phyloP scores from a whole-genome alignment of 2,329 filamentous ascomycete genomes.

The Dothideomycetidae sp. region DNA sequence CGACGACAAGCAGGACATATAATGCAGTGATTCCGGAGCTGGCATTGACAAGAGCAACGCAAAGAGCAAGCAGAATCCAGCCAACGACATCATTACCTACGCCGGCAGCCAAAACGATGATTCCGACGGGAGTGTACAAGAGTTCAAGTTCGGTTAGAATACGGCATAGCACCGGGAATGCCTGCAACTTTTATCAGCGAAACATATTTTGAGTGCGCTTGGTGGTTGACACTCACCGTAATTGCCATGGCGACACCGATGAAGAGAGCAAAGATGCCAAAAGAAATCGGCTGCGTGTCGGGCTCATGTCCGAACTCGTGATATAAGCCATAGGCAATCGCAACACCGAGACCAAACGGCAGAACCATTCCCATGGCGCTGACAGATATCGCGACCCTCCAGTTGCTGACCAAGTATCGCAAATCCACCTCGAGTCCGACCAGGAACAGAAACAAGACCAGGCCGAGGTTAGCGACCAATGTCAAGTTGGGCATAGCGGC shows the following conservation, averaged over 20 bases:
- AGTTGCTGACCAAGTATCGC: slow-evolving; percentile 62
- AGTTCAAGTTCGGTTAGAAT: slow-evolving; percentile 86
- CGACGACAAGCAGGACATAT: slow-evolving; percentile 63
- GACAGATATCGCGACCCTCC: slow-evolving; percentile 64
- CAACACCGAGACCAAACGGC: slow-evolving; percentile 70
- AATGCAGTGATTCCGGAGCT: slow-evolving; percentile 68
- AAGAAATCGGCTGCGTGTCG: slow-evolving; percentile 42
- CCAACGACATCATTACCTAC: slow-evolving; percentile 85
- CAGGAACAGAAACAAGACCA: slow-evolving; percentile 75
- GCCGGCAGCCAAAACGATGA: slow-evolving; percentile 79
- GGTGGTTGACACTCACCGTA: slow-evolving; percentile 40
- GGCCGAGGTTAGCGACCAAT: slow-evolving; percentile 67
- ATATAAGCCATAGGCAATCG: slow-evolving; percentile 68
- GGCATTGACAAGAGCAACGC: slow-evolving; percentile 84
- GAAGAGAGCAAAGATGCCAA: slow-evolving; percentile 57
- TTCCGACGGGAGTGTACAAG: slow-evolving; percentile 65
- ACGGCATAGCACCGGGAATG: slow-evolving; percentile 80
- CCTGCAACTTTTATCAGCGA: slow-evolving; percentile 25
- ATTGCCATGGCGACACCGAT: slow-evolving; percentile 90
- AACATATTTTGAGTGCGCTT: slow-evolving; percentile 2
- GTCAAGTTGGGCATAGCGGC: slow-evolving; percentile 61
- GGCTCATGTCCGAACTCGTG: slow-evolving; percentile 51
- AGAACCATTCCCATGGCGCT: slow-evolving; percentile 66
- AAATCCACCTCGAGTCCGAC: slow-evolving; percentile 80
- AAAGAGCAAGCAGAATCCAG: slow-evolving; percentile 86